Conservation (phyloP, 257 asterid genomes). For the Rubia yunnanensis region DNA sequence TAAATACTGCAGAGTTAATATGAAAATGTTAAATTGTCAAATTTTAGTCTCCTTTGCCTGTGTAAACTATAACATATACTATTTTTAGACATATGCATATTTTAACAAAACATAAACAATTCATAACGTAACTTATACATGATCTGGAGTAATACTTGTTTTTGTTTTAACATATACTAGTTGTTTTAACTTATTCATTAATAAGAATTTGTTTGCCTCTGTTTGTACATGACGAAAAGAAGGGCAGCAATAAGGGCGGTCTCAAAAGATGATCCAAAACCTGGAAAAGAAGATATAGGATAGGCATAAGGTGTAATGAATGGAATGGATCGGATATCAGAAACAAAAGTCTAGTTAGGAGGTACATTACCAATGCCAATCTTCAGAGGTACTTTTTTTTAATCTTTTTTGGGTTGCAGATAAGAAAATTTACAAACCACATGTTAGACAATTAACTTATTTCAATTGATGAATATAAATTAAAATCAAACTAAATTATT, state of each 20-base stretch:
- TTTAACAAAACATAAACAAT: no score
- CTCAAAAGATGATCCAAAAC: conserved; percentile 28
- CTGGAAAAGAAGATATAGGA: conserved; percentile 17
- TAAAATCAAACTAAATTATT: no score
- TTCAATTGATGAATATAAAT: neutral
- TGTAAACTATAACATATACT: no score
- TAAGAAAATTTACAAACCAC: neutral
- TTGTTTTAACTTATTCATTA: no score
- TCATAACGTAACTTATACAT: no score
- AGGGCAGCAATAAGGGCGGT: conserved; percentile 22
- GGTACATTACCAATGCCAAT: conserved; percentile 37
- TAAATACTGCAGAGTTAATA: no score
- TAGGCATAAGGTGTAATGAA: neutral
- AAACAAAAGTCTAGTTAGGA: neutral
- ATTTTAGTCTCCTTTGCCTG: no score
- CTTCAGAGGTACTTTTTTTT: conserved; percentile 22
- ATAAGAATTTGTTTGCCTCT: conserved; percentile 15
- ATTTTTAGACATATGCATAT: no score
- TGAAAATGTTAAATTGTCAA: no score
- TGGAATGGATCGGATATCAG: neutral
- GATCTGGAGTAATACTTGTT: conserved; percentile 75
- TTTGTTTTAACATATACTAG: conserved; percentile 61
- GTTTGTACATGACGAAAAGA: conserved; percentile 22
- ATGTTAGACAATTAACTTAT: conserved; percentile 2
- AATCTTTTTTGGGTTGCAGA: conserved; percentile 24